Percentiles rank a stretch among this genome's conserved stretches.
Conservation (phyloP, 2,329 filamentous ascomycete species). For the Albifimbria verrucaria region DNA sequence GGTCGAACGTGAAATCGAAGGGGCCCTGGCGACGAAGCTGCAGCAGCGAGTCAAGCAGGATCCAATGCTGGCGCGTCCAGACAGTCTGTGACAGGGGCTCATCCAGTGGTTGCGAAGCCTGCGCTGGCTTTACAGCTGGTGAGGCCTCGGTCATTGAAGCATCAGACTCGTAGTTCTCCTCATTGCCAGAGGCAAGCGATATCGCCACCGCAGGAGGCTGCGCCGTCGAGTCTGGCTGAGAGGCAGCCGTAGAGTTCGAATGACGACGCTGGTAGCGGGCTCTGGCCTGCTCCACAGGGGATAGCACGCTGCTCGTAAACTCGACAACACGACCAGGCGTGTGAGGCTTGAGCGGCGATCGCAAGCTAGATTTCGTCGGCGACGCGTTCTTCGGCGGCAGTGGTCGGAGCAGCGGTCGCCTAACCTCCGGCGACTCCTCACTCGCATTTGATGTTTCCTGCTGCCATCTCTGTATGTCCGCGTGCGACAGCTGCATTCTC, state of each 20-base stretch:
- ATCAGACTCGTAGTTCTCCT: conserved; percentile 29
- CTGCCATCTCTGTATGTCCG: conserved; percentile 39
- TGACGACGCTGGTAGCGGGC: conserved; percentile 26
- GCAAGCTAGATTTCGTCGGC: conserved; percentile 54
- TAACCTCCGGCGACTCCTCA: conserved; percentile 33
- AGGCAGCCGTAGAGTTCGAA: conserved; percentile 16
- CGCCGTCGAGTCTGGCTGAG: not conserved
- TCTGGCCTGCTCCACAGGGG: conserved; percentile 39
- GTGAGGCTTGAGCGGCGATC: conserved; percentile 55
- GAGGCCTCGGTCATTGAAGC: conserved; percentile 24
- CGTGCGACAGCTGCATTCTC: conserved; percentile 37
- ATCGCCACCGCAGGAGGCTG: conserved; percentile 1
- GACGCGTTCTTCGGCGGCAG: conserved; percentile 50
- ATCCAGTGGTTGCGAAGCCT: not conserved
- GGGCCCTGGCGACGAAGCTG: conserved; percentile 43
- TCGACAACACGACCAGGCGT: conserved; percentile 58
- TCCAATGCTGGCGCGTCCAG: conserved; percentile 53
- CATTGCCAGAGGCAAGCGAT: conserved; percentile 18
- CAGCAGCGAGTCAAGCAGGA: conserved; percentile 48
- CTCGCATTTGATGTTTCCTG: conserved; percentile 35
- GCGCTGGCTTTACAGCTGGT: conserved; percentile 13
- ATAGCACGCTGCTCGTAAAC: conserved; percentile 50
- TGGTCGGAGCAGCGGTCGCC: conserved; percentile 41
- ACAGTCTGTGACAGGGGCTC: conserved; percentile 35
- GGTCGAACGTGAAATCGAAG: conserved; percentile 24